phyloP scores from a whole-genome alignment of 108 stramenopile genomes.

The Cylindrotheca fusiformis region DNA sequence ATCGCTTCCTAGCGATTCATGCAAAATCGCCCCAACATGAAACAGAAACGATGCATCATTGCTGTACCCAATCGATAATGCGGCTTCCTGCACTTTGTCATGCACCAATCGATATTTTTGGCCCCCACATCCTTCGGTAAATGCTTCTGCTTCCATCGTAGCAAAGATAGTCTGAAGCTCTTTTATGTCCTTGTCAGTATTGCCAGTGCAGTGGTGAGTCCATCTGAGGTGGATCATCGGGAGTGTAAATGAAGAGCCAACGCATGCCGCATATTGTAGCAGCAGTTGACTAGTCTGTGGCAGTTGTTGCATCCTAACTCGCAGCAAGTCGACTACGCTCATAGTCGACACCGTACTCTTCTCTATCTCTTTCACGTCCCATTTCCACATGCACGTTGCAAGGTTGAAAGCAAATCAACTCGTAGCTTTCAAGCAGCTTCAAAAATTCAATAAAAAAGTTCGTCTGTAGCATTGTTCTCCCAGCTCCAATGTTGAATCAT shows the following conservation, averaged over 20 bases:
- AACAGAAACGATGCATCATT: too few species aligned
- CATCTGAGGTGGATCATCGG: neutral
- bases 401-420: slow-evolving; percentile 20
- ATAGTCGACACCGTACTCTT: slow-evolving; percentile 9
- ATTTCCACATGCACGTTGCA: slow-evolving; percentile 20
- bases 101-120: too few species aligned
- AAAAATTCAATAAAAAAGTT: slow-evolving; percentile 32
- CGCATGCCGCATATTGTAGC: slow-evolving; percentile 14
- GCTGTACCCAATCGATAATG: too few species aligned
- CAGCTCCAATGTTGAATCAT: neutral
- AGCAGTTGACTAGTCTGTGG: neutral
- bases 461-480: slow-evolving; percentile 6
- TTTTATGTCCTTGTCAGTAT: slow-evolving; percentile 1
- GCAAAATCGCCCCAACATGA: slow-evolving; percentile 36
- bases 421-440: slow-evolving; percentile 3
- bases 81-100: too few species aligned
- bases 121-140: too few species aligned
- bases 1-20: slow-evolving; percentile 7
- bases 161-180: slow-evolving; percentile 19
- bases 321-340: slow-evolving; percentile 34
- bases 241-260: slow-evolving; percentile 11
- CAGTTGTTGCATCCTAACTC: slow-evolving; percentile 28
- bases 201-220: slow-evolving; percentile 10
- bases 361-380: slow-evolving; percentile 21
- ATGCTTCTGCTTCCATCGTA: slow-evolving; percentile 27